Conservation (phyloP, 2,329 filamentous ascomycete genomes). For the Pseudogymnoascus sp. region DNA sequence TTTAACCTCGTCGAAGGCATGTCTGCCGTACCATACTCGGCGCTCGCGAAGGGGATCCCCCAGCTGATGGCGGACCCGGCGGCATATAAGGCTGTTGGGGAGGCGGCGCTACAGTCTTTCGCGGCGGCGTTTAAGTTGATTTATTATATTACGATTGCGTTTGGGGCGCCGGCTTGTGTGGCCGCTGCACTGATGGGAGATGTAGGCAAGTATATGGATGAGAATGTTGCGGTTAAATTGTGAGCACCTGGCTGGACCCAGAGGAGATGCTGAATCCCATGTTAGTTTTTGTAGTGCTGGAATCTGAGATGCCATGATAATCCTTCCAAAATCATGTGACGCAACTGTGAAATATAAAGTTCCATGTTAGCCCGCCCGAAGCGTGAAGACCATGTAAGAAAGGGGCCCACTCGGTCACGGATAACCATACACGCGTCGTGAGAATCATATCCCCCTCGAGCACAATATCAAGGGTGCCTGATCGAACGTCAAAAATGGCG, state of each 20-base stretch:
- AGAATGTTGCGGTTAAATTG: slow-evolving; percentile 39
- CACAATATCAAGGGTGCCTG: neutral
- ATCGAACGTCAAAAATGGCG: neutral
- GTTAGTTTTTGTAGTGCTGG: neutral
- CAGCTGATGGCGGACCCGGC: neutral
- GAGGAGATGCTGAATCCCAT: neutral
- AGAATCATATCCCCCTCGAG: neutral
- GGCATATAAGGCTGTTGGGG: neutral
- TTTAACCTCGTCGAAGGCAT: neutral
- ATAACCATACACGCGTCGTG: neutral
- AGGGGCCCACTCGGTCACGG: neutral
- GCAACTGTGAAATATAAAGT: neutral
- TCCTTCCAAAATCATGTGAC: neutral
- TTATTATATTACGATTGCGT: slow-evolving; percentile 45
- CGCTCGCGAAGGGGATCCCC: neutral
- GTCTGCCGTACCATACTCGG: neutral
- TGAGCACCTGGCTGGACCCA: slow-evolving; percentile 10
- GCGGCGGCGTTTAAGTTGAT: slow-evolving; percentile 39
- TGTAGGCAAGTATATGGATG: slow-evolving; percentile 39
- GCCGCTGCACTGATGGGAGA: slow-evolving; percentile 42
- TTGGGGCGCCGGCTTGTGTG: slow-evolving; percentile 40
- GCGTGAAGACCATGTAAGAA: neutral
- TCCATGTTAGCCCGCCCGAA: neutral
- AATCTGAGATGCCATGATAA: neutral
- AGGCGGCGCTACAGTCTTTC: neutral